Base-by-base conservation (phyloP, 176 grass and related monocot genomes). In the Phoenix dactylifera region DNA sequence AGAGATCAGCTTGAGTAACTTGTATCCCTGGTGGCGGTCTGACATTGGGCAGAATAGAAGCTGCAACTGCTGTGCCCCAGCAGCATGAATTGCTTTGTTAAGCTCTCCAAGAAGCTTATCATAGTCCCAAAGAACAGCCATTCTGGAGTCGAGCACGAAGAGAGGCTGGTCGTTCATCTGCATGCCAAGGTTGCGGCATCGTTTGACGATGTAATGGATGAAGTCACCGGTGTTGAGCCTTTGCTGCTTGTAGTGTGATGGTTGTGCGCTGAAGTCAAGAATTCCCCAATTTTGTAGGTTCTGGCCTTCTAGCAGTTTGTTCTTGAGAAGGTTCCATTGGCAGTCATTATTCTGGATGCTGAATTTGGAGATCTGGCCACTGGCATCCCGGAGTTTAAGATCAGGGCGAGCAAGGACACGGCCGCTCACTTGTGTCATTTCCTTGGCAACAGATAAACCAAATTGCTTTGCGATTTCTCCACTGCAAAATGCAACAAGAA, bases 1-100 rank as follows among this genome's bases (percentile, higher is more conserved):
- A 7, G 69, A 81, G 51, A 81, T 77, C 49, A 86, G 22, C 73
- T 86, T 86, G 18, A 86, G 73, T 17, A 48, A 66, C 69, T 86
- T 86, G 74, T 86, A 81, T 16, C 83, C 83, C 14, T 49, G 50
- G 53, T 81, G 73, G 64, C 69, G 63, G 7, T 69, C 73, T 1
- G 77, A 80, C 77, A 86, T 81, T 0, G 73, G 71, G 32, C 83
- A 86, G 74, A 86, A 79, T 4, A 86, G 73, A 24, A 86, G 74
- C 51, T 81, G 77, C 30, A 77, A 39, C 20, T 16, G 64, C 18
- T 70, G 65, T 12, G 6, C 56, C 26, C 9, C 74, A 18, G 64
- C 60, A 14, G 5, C 50, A 18, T 70, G 59, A 26, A 77, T 77
- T 2, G 69, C 77, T 16, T 74, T 49, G 6, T 48, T 73, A 17